Evolutionary conservation across 148 eudicot species (phyloP), one percentile per base, ranked within the genome.

Genomic region (Simmondsia chinensis): DNA sequence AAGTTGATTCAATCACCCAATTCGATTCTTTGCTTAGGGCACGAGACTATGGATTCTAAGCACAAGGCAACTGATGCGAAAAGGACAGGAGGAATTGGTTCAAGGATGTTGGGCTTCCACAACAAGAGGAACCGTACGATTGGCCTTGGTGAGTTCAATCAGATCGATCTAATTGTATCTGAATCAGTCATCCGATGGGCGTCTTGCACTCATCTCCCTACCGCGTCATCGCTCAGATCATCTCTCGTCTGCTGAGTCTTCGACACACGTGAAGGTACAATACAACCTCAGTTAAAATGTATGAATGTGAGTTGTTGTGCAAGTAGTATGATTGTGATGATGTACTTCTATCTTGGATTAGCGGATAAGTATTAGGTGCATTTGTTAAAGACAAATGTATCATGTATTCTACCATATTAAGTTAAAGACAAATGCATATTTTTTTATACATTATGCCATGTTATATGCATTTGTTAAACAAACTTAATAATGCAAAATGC

Each of bases 121-220:
- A 75, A 73, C 77, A 88, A 73, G 64, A 71, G 97, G 69, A 88
- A 88, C 46, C 73, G 71, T 7, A 88, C 97, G 5, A 88, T 88
- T 1, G 87, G 97, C 5, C 61, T 88, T 24, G 91, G 97, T 13
- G 97, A 88, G 65, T 66, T 80, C 21, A 76, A 80, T 31, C 87
- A 80, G 61, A 43, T 83, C 10, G 87, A 75, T 60, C 50, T 77
- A 1, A 61, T 75, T 37, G 83, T 72, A 20, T 73, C 79, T 5
- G 86, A 83, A 51, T 70, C 94, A 3, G 82, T 88, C 13, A 83
- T 81, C 41, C 81, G 97, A 15, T 83, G 97, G 96, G 97, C 81
- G 2, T 88, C 97, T 1, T 83, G 94, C 82, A 83, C 91, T 7
- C 51, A 80, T 41, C 60, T 88, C 8, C 73, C 91, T 1, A 73